Percentiles rank a stretch among this genome's conserved stretches.
Evolutionary conservation across 2,329 filamentous ascomycete species (phyloP).

Genomic region (Xylariales sp.): DNA sequence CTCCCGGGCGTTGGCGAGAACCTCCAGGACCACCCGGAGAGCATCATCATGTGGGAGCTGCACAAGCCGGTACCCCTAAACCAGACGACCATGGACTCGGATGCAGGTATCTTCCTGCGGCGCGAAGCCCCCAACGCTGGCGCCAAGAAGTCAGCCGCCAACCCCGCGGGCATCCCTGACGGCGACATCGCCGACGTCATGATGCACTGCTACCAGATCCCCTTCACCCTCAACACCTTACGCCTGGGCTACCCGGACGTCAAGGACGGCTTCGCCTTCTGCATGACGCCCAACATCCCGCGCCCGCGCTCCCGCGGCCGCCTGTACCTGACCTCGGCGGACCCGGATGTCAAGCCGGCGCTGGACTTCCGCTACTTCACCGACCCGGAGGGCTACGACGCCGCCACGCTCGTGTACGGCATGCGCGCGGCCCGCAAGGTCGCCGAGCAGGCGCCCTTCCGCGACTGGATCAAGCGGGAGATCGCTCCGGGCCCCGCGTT

Average conservation of each 20-base stretch:
- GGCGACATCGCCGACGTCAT: conserved; percentile 79
- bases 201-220: conserved; percentile 98
- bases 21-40: conserved; percentile 56
- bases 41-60: conserved; percentile 68
- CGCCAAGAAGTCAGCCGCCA: conserved; percentile 43
- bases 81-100: conserved; percentile 88
- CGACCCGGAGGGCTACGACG: conserved; percentile 80
- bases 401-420: conserved; percentile 73
- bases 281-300: conserved; percentile 90
- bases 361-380: conserved; percentile 90
- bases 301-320: conserved; percentile 74
- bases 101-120: conserved; percentile 83
- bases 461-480: conserved; percentile 77
- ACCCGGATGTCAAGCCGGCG: conserved; percentile 74
- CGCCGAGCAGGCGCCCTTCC: conserved; percentile 72
- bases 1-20: conserved; percentile 59
- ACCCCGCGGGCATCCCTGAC: conserved; percentile 51
- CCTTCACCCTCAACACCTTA: conserved; percentile 81
- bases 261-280: conserved; percentile 75
- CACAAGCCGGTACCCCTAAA: conserved; percentile 72
- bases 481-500: conserved; percentile 71
- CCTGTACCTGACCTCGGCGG: conserved; percentile 71
- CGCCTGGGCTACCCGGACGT: conserved; percentile 66
- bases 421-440: conserved; percentile 74
- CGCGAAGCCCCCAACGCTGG: conserved; percentile 68